Percentiles rank a stretch among this genome's conserved stretches.
Conservation (phyloP, 129 eudicot species). For the Sambucus nigra region DNA sequence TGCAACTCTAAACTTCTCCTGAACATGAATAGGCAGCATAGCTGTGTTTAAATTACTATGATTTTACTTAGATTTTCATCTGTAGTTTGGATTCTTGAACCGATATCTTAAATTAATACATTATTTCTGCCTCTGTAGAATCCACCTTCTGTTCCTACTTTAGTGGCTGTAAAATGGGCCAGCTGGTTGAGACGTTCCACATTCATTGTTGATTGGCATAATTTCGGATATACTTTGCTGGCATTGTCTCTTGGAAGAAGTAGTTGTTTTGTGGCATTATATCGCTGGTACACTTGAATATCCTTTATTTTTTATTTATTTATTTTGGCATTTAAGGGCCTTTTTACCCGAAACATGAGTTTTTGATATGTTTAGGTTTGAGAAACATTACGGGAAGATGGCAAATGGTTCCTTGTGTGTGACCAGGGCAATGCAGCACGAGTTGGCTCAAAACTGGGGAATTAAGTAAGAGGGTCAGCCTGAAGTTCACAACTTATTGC, state of each 20-base stretch:
- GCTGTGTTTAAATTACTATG: background rate
- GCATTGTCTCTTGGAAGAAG: constrained; percentile 89
- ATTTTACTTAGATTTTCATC: background rate
- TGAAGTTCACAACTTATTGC: constrained; percentile 10
- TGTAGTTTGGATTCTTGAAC: background rate
- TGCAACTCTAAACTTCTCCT: no score
- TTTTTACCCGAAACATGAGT: constrained; percentile 9
- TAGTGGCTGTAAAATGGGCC: constrained; percentile 86
- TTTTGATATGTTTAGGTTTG: constrained; percentile 49
- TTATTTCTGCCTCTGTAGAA: constrained; percentile 40
- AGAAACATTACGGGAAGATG: constrained; percentile 82
- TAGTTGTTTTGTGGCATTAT: constrained; percentile 66
- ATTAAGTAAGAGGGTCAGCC: constrained; percentile 52
- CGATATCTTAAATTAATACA: background rate
- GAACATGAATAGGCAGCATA: background rate
- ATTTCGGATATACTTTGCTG: constrained; percentile 86
- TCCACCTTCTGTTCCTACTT: constrained; percentile 95
- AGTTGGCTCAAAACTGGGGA: constrained; percentile 96
- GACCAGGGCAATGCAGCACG: constrained; percentile 94
- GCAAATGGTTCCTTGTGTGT: constrained; percentile 88
- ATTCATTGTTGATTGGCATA: constrained; percentile 85
- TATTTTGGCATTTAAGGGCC: constrained; percentile 1
- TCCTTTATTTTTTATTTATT: no score
- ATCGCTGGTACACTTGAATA: constrained; percentile 59
- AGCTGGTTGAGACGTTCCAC: constrained; percentile 77